Evolutionary conservation across 2,329 filamentous ascomycete genomes (phyloP).

Genomic region (Trichoderma sp.): DNA sequence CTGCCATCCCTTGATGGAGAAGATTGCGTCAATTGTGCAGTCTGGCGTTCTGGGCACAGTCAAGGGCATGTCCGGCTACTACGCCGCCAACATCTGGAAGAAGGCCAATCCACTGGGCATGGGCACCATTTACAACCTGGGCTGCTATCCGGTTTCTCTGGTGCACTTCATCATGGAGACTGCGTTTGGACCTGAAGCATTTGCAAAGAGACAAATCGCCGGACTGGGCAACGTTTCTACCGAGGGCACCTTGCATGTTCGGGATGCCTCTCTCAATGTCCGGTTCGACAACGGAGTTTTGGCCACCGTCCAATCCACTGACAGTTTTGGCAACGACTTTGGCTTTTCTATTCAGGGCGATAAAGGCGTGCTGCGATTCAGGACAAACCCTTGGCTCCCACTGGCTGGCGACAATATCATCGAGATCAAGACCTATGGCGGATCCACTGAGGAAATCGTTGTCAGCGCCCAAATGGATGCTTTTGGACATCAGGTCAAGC

Average conservation of each 20-base stretch:
- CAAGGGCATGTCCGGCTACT: slow-evolving; percentile 32
- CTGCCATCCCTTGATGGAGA: slow-evolving; percentile 32
- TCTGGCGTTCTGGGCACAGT: slow-evolving; percentile 30
- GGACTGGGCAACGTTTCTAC: slow-evolving; percentile 31
- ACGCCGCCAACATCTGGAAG: slow-evolving; percentile 34
- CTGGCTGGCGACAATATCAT: slow-evolving; percentile 32
- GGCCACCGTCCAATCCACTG: slow-evolving; percentile 33
- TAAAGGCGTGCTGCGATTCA: slow-evolving; percentile 31
- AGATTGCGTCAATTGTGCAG: slow-evolving; percentile 30
- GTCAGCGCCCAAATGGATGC: slow-evolving; percentile 30
- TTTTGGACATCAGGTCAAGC: slow-evolving; percentile 32
- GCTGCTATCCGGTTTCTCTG: slow-evolving; percentile 35
- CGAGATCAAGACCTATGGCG: slow-evolving; percentile 31
- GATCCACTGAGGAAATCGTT: slow-evolving; percentile 29
- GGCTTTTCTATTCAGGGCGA: slow-evolving; percentile 32
- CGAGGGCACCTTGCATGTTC: slow-evolving; percentile 29
- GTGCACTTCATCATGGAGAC: slow-evolving; percentile 33
- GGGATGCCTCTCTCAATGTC: slow-evolving; percentile 31
- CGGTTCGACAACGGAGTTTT: slow-evolving; percentile 32
- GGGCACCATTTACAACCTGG: slow-evolving; percentile 37
- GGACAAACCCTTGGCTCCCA: slow-evolving; percentile 35
- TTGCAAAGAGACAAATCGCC: slow-evolving; percentile 28
- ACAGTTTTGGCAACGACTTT: slow-evolving; percentile 34
- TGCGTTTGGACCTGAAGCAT: slow-evolving; percentile 30
- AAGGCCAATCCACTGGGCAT: slow-evolving; percentile 34